A percentile compares a stretch with the other conserved stretches of the same genome.
Evolutionary conservation across 495 filamentous ascomycete genomes (phyloP).

Genomic region (Xylaria palmicola): DNA sequence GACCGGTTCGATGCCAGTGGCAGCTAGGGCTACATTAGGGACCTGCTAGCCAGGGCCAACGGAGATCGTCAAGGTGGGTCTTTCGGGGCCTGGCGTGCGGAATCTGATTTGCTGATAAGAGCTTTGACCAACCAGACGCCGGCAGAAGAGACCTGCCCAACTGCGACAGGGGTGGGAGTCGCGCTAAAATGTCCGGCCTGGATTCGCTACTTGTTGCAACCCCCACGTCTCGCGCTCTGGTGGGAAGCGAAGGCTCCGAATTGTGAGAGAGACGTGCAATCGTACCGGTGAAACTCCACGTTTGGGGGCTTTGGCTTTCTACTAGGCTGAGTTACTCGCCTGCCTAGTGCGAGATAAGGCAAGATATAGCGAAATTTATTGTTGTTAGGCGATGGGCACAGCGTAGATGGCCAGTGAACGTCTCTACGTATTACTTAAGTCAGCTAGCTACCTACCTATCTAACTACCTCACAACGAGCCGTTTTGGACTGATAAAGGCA

Average conservation of each 20-base stretch:
- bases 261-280: too few species aligned
- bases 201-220: background rate
- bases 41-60: background rate
- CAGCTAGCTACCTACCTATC: too few species aligned
- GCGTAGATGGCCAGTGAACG: too few species aligned
- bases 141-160: background rate
- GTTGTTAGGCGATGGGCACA: too few species aligned
- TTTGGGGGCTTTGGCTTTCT: background rate
- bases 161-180: background rate
- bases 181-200: background rate
- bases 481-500: too few species aligned
- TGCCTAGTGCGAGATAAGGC: too few species aligned
- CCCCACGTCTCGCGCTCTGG: background rate
- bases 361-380: too few species aligned
- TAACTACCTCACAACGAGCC: too few species aligned
- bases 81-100: background rate
- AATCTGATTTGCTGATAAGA: conserved; percentile 8
- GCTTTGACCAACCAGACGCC: conserved; percentile 2
- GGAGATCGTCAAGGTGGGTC: background rate
- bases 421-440: too few species aligned
- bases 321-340: too few species aligned
- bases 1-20: too few species aligned
- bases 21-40: too few species aligned
- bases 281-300: background rate
- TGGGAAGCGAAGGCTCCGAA: background rate